Evolutionary conservation across 768 basidiomycete species (phyloP), one percentile per base, ranked within the genome.

Genomic region (Kwoniella newhampshirensis): DNA sequence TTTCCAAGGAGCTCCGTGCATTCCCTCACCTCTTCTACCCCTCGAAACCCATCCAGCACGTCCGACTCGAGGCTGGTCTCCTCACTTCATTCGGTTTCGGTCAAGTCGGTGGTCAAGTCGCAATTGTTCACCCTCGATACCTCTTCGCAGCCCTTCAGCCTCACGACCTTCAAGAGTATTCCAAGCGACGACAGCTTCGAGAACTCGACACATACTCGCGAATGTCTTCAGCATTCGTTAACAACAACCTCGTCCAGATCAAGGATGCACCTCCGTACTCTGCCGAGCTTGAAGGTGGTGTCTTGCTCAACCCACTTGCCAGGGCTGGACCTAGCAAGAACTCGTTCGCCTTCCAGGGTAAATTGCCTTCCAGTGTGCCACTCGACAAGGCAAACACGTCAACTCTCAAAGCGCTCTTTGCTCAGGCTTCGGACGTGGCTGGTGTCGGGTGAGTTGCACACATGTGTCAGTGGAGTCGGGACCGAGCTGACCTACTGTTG

Each of bases 1-100:
- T 84, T 57, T 71, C 78, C 27, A 73, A 76, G 36, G 85, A 86
- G 72, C 91, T 99, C 80, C 86, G 88, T 70, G 83, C 91, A 54
- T 91, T 89, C 74, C 85, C 85, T 57, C 85, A 87, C 80, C 83
- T 99, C 54, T 85, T 99, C 84, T 99, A 96, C 87, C 96, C 94
- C 6, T 99, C 96, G 21, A 92, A 87, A 80, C 84, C 93, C 3
- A 91, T 99, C 65, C 84, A 91, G 73, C 97, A 94, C 4, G 93
- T 97, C 67, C 89, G 90, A 60, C 86, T 97, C 11, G 71, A 77
- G 62, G 70, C 67, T 43, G 77, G 72, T 70, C 62, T 78, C 37
- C 62, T 78, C 45, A 78, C 77, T 39, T 76, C 75, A 15, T 78
- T 78, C 71, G 94, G 96, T 62, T 98, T 98, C 80, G 93, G 96